A percentile compares a stretch with the other conserved stretches of the same genome.
phyloP scores from a whole-genome alignment of 306 rosid genomes.

The Betula pendula region DNA sequence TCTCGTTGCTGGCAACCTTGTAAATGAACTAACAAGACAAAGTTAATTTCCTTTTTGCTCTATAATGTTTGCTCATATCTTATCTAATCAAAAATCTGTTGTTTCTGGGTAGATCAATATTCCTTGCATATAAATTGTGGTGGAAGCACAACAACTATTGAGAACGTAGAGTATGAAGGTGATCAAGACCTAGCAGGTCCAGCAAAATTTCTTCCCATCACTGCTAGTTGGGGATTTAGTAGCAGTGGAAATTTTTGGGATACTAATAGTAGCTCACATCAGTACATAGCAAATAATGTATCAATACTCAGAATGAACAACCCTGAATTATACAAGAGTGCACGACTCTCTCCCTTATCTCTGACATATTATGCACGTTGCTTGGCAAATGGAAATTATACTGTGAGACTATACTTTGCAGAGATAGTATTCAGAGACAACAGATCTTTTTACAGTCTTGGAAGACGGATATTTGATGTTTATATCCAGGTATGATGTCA shows the following conservation, averaged over 20 bases:
- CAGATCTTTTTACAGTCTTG: conserved; percentile 52
- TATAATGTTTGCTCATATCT: not conserved
- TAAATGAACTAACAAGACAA: no score
- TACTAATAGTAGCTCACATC: conserved; percentile 24
- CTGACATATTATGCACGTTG: conserved; percentile 60
- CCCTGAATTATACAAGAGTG: conserved; percentile 46
- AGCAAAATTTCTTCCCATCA: conserved; percentile 34
- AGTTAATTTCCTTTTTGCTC: not conserved
- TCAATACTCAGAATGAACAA: conserved; percentile 27
- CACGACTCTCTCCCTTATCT: conserved; percentile 52
- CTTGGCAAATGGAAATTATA: conserved; percentile 64
- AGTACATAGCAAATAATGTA: conserved; percentile 27
- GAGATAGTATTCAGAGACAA: conserved; percentile 54
- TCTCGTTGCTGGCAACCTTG: no score
- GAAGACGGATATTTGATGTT: conserved; percentile 60
- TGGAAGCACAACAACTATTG: conserved; percentile 42
- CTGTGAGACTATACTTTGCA: conserved; percentile 57
- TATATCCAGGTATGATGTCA: conserved; percentile 53
- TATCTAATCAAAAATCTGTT: not conserved
- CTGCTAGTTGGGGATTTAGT: conserved; percentile 54
- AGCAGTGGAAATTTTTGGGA: conserved; percentile 56
- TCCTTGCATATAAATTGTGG: conserved; percentile 62
- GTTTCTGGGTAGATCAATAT: not conserved
- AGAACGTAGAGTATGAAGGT: conserved; percentile 42
- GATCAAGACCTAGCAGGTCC: conserved; percentile 51